Percentiles rank a stretch among this genome's conserved stretches.
phyloP scores from a whole-genome alignment of 1,139 yeast genomes.

The Hansenula sp. region DNA sequence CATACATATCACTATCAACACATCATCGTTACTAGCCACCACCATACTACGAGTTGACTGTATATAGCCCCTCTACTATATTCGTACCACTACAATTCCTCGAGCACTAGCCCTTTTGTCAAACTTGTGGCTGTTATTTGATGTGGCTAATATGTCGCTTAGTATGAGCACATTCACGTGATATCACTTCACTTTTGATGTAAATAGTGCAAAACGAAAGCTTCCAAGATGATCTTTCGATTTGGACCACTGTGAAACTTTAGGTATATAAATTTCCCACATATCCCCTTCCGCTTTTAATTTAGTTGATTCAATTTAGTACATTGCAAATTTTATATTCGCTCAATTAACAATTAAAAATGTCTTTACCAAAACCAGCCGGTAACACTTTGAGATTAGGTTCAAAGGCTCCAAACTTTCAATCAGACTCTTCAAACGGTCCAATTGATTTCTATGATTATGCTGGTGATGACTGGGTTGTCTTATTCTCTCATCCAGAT shows the following conservation, averaged over 20 bases:
- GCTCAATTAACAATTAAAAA: too few relatives aligned
- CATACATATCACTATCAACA: too few relatives aligned
- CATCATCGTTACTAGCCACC: too few relatives aligned
- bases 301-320: neutral
- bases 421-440: constrained; percentile 70
- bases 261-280: too few relatives aligned
- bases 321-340: neutral
- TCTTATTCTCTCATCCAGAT: constrained; percentile 82
- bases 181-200: constrained; percentile 1
- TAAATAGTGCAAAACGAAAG: neutral
- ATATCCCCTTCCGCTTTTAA: too few relatives aligned
- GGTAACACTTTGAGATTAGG: constrained; percentile 42
- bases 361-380: constrained; percentile 24
- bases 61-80: too few relatives aligned
- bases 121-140: neutral
- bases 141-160: too few relatives aligned
- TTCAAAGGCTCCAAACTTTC: constrained; percentile 76
- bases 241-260: too few relatives aligned
- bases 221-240: too few relatives aligned
- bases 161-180: neutral
- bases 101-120: too few relatives aligned
- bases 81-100: too few relatives aligned
- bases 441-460: constrained; percentile 72
- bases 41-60: too few relatives aligned
- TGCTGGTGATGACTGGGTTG: constrained; percentile 72